Evolutionary conservation across 441 rosid species (phyloP).

Genomic region (Euphorbia celastroides): DNA sequence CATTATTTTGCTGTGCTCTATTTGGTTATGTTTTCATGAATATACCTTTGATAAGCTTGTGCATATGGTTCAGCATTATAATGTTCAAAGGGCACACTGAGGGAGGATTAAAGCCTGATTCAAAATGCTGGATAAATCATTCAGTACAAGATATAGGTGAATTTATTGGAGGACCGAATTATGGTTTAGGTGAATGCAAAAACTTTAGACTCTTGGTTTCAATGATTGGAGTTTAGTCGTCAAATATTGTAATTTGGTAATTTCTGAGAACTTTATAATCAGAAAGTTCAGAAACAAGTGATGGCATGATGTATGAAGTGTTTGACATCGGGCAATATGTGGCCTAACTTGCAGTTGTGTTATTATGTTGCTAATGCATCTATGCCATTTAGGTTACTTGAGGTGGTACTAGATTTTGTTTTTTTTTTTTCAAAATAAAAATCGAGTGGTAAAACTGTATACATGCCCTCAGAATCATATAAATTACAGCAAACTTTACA

Average conservation of each 20-base stretch:
- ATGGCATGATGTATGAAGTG: neutral
- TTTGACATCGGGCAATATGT: conserved; percentile 2
- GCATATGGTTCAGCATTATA: neutral
- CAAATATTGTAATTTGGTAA: conserved; percentile 10
- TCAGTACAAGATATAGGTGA: conserved; percentile 2
- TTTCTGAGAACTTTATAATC: conserved; percentile 14
- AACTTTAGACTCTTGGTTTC: neutral
- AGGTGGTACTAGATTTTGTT: neutral
- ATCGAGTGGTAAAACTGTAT: neutral
- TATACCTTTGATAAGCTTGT: no score
- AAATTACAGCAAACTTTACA: no score
- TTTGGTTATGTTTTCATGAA: no score
- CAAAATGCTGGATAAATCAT: neutral
- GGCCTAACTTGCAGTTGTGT: neutral
- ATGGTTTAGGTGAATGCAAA: neutral
- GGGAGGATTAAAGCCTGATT: neutral
- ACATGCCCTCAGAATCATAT: neutral
- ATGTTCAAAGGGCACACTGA: neutral
- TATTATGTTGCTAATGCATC: neutral
- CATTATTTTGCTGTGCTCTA: no score
- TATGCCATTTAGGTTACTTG: neutral
- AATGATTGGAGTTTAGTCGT: neutral
- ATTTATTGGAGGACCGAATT: conserved; percentile 10
- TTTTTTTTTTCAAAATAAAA: neutral
- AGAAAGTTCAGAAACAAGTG: conserved; percentile 6